Base-by-base conservation (phyloP, 2,329 filamentous ascomycete species). In the Microsporum audouinii region DNA sequence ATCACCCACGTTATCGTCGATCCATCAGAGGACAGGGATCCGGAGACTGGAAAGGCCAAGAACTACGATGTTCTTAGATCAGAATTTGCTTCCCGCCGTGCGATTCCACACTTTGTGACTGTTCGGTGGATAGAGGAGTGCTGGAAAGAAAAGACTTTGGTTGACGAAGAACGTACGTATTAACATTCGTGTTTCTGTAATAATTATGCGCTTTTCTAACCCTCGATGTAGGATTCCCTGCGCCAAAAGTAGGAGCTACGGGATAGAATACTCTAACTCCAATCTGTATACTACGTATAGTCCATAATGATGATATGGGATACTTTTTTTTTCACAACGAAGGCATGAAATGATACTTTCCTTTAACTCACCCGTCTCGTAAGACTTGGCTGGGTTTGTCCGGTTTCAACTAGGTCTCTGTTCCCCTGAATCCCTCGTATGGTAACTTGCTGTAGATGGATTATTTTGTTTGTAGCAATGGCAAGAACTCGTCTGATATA, bases 91-190 rank as follows among this genome's bases (percentile, higher is more conserved):
- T 58, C 62, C 7, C 62, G 67, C 27, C 71, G 60, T n/a, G 57
- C 57, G 5, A 73, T 91, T 39, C 89, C 91, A 0, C 79, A 89
- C 65, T 74, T 92, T 5, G 87, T 96, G 1, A 81, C 76, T 0
- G 71, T 79, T 7, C 77, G 78, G 12, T 99, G 94, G 94, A 75
- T 96, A 0, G 80, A 86, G 58, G 84, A 88, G 59, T 89, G 88
- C 68, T 96, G 91, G 90, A 79, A 78, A 62, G 89, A 92, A 71
- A 80, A 79, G 65, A 95, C 90, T 0, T 69, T 88, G 63, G 71
- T 96, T 55, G 89, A 95, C 65, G 92, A 96, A 75, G 89, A 92
- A 68, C 74, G 76, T 76, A 68, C 64, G 72, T 67, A 39, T 31
- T 39, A 27, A 31, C 1, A 23, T 5, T 17, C 39, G 5, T 36